Base-by-base conservation (phyloP, 2,329 filamentous ascomycete genomes). In the Colletotrichum sp. region DNA sequence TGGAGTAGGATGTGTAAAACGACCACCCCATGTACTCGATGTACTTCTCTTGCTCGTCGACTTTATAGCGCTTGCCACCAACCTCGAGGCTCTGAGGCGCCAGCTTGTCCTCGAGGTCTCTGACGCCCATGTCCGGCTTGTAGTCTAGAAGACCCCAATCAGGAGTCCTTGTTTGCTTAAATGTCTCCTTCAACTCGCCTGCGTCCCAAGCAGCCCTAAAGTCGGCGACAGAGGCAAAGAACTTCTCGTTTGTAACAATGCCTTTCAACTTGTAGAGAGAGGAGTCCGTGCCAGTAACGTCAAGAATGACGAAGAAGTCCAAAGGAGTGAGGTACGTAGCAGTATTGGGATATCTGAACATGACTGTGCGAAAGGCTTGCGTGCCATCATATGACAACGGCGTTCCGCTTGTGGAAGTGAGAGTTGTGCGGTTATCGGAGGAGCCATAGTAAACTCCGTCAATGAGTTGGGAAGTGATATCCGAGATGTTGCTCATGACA, bases 1-100 rank as follows among this genome's bases (percentile, higher is more conserved):
- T 85, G 8, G 84, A 84, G 76, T 85, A 87, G 13, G 85, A 81
- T 26, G 90, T 82, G 81, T 89, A 91, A 80, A 91, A 90, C 5
- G 85, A 84, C 82, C 88, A 91, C 21, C 88, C 89, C 82, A 90
- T 87, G 84, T 87, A 91, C 74, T 87, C 87, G 44, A 91, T 84
- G 77, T 87, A 90, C 66, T 85, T 84, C 73, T 88, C 80, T 44
- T 86, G 80, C 32, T 77, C 71, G 77, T 90, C 89, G 16, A 90
- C 68, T 66, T 81, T 82, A 80, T 87, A 87, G 3, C 85, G 82
- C 77, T 85, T 86, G 36, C 85, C 85, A 4, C 84, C 84, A 3
- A 85, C 76, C 77, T 85, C 84, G 16, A 85, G 78, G 36, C 79
- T 84, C 68, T 85, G 82, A 4, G 85, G 85, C 4, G 85, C 84